phyloP scores from a whole-genome alignment of 345 rosid species.

The Salix purpurea region DNA sequence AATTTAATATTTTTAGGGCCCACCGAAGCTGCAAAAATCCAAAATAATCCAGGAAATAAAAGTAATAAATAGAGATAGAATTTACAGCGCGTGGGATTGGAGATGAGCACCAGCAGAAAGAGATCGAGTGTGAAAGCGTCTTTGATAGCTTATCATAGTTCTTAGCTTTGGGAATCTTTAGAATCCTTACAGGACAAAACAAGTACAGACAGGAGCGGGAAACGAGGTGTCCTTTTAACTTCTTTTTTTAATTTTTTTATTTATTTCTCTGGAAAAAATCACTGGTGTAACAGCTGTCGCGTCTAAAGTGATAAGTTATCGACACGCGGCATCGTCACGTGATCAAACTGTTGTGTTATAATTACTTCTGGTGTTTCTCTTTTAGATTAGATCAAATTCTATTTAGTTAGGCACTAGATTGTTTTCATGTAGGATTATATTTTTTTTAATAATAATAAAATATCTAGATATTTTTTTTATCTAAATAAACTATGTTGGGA shows the following conservation, averaged over 20 bases:
- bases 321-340: too few species aligned
- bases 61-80: not conserved
- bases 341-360: too few species aligned
- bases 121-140: not conserved
- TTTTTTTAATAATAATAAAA: too few species aligned
- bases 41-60: not conserved
- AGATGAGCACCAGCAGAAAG: not conserved
- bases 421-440: too few species aligned
- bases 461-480: too few species aligned
- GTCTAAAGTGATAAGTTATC: slow-evolving; percentile 6
- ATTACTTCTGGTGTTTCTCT: too few species aligned
- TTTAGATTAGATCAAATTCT: too few species aligned
- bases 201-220: not conserved
- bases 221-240: not conserved
- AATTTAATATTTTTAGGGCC: not conserved
- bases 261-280: not conserved
- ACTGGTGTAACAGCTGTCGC: not conserved
- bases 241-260: too few species aligned
- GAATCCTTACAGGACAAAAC: not conserved
- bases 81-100: not conserved
- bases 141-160: not conserved
- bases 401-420: too few species aligned
- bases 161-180: not conserved
- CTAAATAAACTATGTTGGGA: too few species aligned
- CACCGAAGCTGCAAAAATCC: not conserved